Percentiles rank a stretch among this genome's conserved stretches.
These are phyloP conservation scores for Aegilops longissima DNA, from an alignment of 176 grass and related monocot species.

Conservation along the genomic window DNA sequence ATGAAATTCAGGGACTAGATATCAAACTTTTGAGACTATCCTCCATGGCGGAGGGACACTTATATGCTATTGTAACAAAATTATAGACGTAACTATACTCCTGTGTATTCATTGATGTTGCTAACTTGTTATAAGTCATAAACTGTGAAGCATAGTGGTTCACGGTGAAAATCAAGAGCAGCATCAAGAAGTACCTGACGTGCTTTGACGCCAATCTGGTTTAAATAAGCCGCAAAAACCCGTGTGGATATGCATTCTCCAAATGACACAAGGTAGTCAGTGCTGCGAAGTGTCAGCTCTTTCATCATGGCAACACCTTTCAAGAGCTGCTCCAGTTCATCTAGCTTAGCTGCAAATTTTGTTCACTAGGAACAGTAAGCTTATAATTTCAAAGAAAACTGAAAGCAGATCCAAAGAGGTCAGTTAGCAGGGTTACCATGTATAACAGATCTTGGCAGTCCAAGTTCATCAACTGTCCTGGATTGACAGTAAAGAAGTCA, in stretches of 20 bases:
- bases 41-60: neutral
- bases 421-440: constrained; percentile 38
- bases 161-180: constrained; percentile 4
- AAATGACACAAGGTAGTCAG: constrained; percentile 90
- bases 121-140: neutral
- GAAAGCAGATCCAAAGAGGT: neutral
- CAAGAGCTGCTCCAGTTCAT: constrained; percentile 89
- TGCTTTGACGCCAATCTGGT: constrained; percentile 80
- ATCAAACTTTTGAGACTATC: neutral
- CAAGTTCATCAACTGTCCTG: constrained; percentile 81
- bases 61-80: neutral
- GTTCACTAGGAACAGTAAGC: neutral
- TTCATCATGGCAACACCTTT: constrained; percentile 99
- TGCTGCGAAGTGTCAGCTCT: constrained; percentile 84
- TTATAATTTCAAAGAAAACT: neutral
- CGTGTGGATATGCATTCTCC: constrained; percentile 96
- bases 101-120: neutral
- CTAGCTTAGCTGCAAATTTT: constrained; percentile 55
- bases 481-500: constrained; percentile 32
- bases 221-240: constrained; percentile 92
- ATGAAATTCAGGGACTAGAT: neutral
- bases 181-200: constrained; percentile 51
- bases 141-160: constrained; percentile 19
- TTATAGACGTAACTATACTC: neutral
- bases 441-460: constrained; percentile 59